phyloP scores from a whole-genome alignment of 176 grass and related monocot genomes.

The Ampelocalamus luodianensis region DNA sequence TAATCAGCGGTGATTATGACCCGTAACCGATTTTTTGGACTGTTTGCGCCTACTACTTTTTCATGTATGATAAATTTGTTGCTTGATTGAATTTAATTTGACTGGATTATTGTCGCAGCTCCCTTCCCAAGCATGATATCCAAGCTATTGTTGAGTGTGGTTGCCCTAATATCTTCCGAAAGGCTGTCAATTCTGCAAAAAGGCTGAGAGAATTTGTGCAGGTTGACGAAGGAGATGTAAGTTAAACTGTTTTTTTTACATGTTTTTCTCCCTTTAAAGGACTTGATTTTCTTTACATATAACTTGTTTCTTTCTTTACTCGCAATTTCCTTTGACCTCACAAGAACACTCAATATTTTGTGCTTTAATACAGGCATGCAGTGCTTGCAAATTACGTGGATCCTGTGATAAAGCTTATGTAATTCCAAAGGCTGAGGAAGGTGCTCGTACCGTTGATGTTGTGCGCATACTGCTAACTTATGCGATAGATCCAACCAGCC shows the following conservation, averaged over 20 bases:
- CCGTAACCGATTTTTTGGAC: not conserved
- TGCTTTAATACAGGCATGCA: slow-evolving; percentile 67
- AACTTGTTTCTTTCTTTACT: slow-evolving; percentile 16
- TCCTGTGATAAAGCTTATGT: slow-evolving; percentile 88
- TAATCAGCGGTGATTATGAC: not conserved
- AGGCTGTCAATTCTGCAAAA: slow-evolving; percentile 86
- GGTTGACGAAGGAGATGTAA: slow-evolving; percentile 85
- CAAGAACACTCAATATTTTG: slow-evolving; percentile 5
- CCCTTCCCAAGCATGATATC: slow-evolving; percentile 74
- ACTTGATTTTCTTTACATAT: slow-evolving; percentile 8
- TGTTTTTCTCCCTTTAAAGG: not conserved
- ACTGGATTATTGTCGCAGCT: slow-evolving; percentile 45
- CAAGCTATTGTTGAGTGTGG: slow-evolving; percentile 65
- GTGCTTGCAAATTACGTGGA: slow-evolving; percentile 66
- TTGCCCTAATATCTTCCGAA: slow-evolving; percentile 78
- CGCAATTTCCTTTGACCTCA: slow-evolving; percentile 28
- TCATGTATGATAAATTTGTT: slow-evolving; percentile 17
- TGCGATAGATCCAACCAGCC: slow-evolving; percentile 65
- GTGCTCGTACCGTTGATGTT: slow-evolving; percentile 72
- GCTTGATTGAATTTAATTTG: slow-evolving; percentile 45
- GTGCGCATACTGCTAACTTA: slow-evolving; percentile 74
- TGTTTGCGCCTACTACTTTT: slow-evolving; percentile 19
- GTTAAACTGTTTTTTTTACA: slow-evolving; percentile 40
- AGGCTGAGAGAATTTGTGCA: slow-evolving; percentile 72
- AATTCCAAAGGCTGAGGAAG: slow-evolving; percentile 50